These are phyloP conservation scores for Linnemannia exigua DNA, from an alignment of 192 early-diverging fungal species.

Conservation along the genomic window DNA sequence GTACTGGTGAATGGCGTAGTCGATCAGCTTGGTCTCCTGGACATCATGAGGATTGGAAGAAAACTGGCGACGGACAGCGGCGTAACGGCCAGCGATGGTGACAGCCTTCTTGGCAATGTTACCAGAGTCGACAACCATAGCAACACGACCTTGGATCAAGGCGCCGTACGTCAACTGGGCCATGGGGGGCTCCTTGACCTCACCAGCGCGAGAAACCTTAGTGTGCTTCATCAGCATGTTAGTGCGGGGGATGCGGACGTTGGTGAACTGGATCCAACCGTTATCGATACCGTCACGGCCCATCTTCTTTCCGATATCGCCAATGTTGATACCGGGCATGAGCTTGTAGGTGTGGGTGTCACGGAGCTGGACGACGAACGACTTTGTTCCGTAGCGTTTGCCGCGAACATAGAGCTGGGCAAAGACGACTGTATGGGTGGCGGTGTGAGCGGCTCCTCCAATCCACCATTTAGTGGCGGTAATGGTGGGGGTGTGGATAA, in stretches of 20 bases:
- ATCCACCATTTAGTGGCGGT: conserved; percentile 98
- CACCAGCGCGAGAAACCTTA: conserved; percentile 84
- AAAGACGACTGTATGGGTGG: conserved; percentile 85
- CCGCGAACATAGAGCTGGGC: conserved; percentile 88
- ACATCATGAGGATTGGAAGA: conserved; percentile 67
- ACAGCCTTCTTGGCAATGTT: conserved; percentile 92
- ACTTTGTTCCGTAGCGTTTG: conserved; percentile 87
- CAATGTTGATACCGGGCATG: conserved; percentile 90
- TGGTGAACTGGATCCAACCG: conserved; percentile 94
- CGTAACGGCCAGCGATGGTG: conserved; percentile 92
- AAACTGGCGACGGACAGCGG: conserved; percentile 93
- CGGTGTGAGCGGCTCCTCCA: conserved; percentile 92
- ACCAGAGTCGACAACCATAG: conserved; percentile 88
- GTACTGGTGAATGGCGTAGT: conserved; percentile 95
- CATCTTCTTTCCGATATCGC: conserved; percentile 96
- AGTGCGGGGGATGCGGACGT: conserved; percentile 90
- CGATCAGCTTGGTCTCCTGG: conserved; percentile 89
- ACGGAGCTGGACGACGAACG: conserved; percentile 90
- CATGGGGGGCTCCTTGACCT: conserved; percentile 85
- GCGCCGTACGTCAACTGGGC: conserved; percentile 92
- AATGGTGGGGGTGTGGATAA: conserved; percentile 86
- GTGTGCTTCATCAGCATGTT: conserved; percentile 97
- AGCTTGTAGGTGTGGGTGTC: conserved; percentile 83
- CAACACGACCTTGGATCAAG: conserved; percentile 85
- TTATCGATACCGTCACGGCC: conserved; percentile 93